Conservation (phyloP, 2,329 filamentous ascomycete genomes). For the Sporothrix humicola region DNA sequence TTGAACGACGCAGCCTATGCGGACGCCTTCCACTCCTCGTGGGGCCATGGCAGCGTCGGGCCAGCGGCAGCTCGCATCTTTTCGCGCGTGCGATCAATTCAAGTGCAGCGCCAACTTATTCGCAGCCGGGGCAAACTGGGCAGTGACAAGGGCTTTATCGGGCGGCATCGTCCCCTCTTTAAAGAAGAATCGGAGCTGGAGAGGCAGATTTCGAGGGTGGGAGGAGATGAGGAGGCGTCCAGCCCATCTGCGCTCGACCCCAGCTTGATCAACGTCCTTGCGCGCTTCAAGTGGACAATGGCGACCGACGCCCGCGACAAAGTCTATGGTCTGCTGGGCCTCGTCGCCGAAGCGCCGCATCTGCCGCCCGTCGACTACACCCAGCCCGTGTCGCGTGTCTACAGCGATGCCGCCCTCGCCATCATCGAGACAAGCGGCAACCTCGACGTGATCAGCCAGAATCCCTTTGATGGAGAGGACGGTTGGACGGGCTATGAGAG, state of each 20-base stretch:
- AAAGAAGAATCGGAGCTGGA: constrained; percentile 2
- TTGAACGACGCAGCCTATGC: constrained; percentile 23
- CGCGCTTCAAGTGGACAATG: constrained; percentile 30
- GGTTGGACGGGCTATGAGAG: background rate
- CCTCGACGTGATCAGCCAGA: constrained; percentile 34
- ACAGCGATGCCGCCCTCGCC: constrained; percentile 30
- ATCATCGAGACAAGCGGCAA: constrained; percentile 32
- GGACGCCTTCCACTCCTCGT: constrained; percentile 27
- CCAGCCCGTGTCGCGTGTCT: constrained; percentile 24
- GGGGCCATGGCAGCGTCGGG: constrained; percentile 25
- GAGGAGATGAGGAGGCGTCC: background rate
- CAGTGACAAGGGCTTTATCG: background rate
- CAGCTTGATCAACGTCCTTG: constrained; percentile 33
- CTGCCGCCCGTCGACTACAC: constrained; percentile 31
- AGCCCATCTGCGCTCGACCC: background rate
- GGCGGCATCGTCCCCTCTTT: background rate
- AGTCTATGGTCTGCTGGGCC: constrained; percentile 35
- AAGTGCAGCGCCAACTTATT: constrained; percentile 19
- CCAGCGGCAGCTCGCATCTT: constrained; percentile 15
- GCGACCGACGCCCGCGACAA: constrained; percentile 36
- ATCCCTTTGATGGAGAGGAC: constrained; percentile 25
- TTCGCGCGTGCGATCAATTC: constrained; percentile 19
- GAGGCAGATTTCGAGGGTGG: background rate
- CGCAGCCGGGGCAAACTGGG: background rate
- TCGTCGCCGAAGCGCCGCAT: constrained; percentile 24